Percentiles rank a stretch among this genome's conserved stretches.
Conservation (phyloP, 257 asterid genomes). For the Plantago major region DNA sequence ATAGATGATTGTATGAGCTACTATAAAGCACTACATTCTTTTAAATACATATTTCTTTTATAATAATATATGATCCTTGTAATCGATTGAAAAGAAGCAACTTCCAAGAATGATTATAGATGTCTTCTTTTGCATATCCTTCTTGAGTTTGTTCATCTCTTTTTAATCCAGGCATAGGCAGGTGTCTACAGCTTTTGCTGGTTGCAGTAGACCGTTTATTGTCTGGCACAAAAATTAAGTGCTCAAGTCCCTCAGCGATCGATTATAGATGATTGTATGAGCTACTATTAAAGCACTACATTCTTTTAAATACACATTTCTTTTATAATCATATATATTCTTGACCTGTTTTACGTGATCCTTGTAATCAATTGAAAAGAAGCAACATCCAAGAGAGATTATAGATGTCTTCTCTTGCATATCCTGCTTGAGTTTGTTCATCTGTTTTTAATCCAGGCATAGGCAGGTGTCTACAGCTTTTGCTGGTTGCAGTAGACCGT, state of each 20-base stretch:
- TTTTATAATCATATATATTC: too few relatives aligned
- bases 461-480: constrained; percentile 16
- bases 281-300: not conserved
- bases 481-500: constrained; percentile 15
- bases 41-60: too few relatives aligned
- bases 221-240: constrained; percentile 10
- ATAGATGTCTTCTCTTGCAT: too few relatives aligned
- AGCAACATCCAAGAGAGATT: too few relatives aligned
- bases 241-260: constrained; percentile 1
- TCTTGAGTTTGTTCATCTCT: not conserved
- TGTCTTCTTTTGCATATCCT: too few relatives aligned
- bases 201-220: constrained; percentile 18
- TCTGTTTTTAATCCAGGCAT: not conserved
- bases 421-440: not conserved
- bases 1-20: not conserved
- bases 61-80: too few relatives aligned
- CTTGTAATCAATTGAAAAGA: too few relatives aligned
- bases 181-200: constrained; percentile 7
- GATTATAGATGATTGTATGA: not conserved
- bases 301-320: not conserved
- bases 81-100: too few relatives aligned
- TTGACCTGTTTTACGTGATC: too few relatives aligned
- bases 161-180: constrained; percentile 11
- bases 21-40: not conserved
- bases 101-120: too few relatives aligned